Evolutionary conservation across 164 flowering plant genomes (phyloP), one percentile per base, ranked within the genome.

Genomic region (Stephania cephalantha): DNA sequence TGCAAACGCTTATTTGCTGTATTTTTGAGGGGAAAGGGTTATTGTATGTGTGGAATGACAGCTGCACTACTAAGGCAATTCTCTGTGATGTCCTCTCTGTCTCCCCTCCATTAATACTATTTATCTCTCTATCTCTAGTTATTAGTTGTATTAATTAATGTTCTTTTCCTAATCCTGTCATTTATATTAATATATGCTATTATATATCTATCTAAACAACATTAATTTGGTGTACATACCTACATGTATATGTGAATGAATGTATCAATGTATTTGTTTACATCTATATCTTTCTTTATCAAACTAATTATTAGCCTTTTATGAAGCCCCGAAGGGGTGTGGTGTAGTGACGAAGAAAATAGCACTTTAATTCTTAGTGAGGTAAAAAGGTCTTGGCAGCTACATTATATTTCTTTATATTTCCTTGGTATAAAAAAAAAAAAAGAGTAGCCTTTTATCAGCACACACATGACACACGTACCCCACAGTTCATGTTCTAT

Each of bases 1-100:
- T 89, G 90, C 94, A 86, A 90, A 86, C 91, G 78, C 83, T 85
- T 48, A 89, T 87, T 90, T 88, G 95, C 92, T 90, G 97, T 82
- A 85, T 69, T 58, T 70, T 69, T 71, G 71, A 76, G 77, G 73
- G 74, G 76, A 50, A 70, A 35, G 45, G 68, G 71, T 72, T 68
- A 53, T 74, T 68, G 79, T 79, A 82, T 80, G 77, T 77, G 73
- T 77, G 75, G 79, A 86, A 80, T 87, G 90, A 89, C 92, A 89
- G 92, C 90, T 89, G 85, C 84, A 75, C 69, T 80, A 78, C 73
- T 45, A 44, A 71, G 17, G 74, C 77, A 42, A 50, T 79, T 65
- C 77, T 79, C 75, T 83, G 74, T 73, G 71, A 45, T 75, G 84
- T 81, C 87, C 82, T 81, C 80, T 48, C 87, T 84, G 84, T 84